Conservation (phyloP, 441 rosid genomes). For the Erodium texanum region DNA sequence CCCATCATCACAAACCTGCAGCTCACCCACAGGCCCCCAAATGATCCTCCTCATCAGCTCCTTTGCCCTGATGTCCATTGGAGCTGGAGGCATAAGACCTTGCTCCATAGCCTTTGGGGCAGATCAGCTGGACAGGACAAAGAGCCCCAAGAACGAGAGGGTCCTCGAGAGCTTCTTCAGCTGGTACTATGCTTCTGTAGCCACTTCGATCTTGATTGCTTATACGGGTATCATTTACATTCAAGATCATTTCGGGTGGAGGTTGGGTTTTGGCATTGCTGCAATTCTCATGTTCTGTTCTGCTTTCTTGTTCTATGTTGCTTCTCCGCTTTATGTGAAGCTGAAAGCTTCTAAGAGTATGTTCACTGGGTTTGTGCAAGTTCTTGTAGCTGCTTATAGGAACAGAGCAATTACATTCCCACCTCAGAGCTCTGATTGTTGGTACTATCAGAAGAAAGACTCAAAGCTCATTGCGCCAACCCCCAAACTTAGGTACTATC, state of each 20-base stretch:
- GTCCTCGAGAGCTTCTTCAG: constrained; percentile 73
- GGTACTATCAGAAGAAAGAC: constrained; percentile 39
- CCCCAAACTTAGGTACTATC: constrained; percentile 43
- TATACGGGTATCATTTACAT: constrained; percentile 68
- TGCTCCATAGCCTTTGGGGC: constrained; percentile 87
- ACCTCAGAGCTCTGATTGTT: constrained; percentile 21
- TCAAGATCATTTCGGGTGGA: constrained; percentile 76
- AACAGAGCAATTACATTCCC: constrained; percentile 53
- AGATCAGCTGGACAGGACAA: constrained; percentile 57
- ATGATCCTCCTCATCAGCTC: constrained; percentile 40
- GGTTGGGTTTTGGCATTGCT: constrained; percentile 71
- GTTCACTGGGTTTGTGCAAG: constrained; percentile 64
- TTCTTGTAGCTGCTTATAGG: constrained; percentile 46
- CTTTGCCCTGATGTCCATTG: constrained; percentile 58
- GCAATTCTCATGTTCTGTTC: constrained; percentile 59
- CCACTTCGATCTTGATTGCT: constrained; percentile 49
- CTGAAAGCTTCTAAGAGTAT: constrained; percentile 45
- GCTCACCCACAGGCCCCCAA: constrained; percentile 41
- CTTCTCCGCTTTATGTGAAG: constrained; percentile 61
- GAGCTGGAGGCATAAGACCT: constrained; percentile 90
- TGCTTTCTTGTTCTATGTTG: constrained; percentile 43
- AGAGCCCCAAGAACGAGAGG: constrained; percentile 57
- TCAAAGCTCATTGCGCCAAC: constrained; percentile 38
- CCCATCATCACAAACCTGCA: constrained; percentile 28
- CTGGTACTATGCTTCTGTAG: constrained; percentile 83